These are phyloP conservation scores for Mucor mucedo DNA, from an alignment of 371 early-diverging fungal genomes.

Conservation along the genomic window DNA sequence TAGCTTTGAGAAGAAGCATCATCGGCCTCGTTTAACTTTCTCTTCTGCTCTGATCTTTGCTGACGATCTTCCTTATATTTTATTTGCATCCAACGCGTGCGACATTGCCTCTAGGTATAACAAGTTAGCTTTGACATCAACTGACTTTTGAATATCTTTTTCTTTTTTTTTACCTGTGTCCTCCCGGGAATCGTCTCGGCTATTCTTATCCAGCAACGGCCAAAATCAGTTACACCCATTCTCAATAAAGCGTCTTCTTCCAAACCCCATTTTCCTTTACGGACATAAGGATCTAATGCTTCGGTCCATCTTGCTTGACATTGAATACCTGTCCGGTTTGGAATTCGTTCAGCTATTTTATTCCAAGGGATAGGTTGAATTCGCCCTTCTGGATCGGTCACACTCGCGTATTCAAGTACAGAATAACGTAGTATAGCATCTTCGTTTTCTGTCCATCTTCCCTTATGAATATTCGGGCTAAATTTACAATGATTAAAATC, in stretches of 20 bases:
- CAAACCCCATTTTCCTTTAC: conserved; percentile 70
- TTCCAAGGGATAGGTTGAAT: conserved; percentile 68
- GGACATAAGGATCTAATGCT: conserved; percentile 71
- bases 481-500: neutral
- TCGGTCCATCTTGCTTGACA: conserved; percentile 81
- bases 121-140: neutral
- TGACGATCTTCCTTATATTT: conserved; percentile 56
- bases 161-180: conserved; percentile 50
- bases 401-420: conserved; percentile 51
- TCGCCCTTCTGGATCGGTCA: conserved; percentile 53
- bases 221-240: conserved; percentile 54
- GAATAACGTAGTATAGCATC: conserved; percentile 53
- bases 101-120: conserved; percentile 62
- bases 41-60: conserved; percentile 20
- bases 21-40: conserved; percentile 13
- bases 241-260: conserved; percentile 67
- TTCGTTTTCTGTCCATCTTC: conserved; percentile 73
- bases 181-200: conserved; percentile 69
- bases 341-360: conserved; percentile 58
- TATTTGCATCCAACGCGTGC: conserved; percentile 73
- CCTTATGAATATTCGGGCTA: conserved; percentile 65
- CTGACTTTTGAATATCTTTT: neutral
- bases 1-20: conserved; percentile 31
- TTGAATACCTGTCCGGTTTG: conserved; percentile 71
- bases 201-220: conserved; percentile 77